Evolutionary conservation across 768 basidiomycete genomes (phyloP).

Genomic region (Chalciporus pseudorubinellus): DNA sequence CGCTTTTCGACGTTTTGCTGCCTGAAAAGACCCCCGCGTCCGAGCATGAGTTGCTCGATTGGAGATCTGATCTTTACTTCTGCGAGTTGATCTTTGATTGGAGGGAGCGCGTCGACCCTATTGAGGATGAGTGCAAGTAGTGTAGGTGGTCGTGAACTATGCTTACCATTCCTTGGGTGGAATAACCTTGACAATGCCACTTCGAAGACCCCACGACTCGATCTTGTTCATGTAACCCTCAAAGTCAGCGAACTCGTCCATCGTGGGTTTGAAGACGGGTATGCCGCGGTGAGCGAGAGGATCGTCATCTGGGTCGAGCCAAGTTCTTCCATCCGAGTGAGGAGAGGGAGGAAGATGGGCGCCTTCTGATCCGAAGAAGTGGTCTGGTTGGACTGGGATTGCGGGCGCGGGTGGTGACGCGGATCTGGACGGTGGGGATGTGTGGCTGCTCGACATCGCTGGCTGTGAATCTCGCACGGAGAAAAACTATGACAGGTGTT

Average conservation of each 20-base stretch:
- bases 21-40: slow-evolving; percentile 81
- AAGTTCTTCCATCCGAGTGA: slow-evolving; percentile 57
- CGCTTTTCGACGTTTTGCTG: slow-evolving; percentile 91
- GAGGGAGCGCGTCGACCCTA: slow-evolving; percentile 73
- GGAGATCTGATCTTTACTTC: slow-evolving; percentile 80
- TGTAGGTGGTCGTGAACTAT: slow-evolving; percentile 10
- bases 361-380: slow-evolving; percentile 68
- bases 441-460: slow-evolving; percentile 25
- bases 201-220: slow-evolving; percentile 85
- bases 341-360: slow-evolving; percentile 54
- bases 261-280: slow-evolving; percentile 92
- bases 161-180: slow-evolving; percentile 92
- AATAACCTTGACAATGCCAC: slow-evolving; percentile 95
- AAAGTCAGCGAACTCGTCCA: slow-evolving; percentile 90
- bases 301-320: slow-evolving; percentile 79
- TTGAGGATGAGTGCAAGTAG: slow-evolving; percentile 16
- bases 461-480: slow-evolving; percentile 8
- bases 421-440: slow-evolving; percentile 45
- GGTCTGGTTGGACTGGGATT: slow-evolving; percentile 69
- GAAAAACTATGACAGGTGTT: neutral
- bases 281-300: slow-evolving; percentile 83
- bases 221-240: slow-evolving; percentile 85
- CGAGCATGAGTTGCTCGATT: slow-evolving; percentile 92
- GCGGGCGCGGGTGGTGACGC: slow-evolving; percentile 43
- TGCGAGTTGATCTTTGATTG: slow-evolving; percentile 66